Conservation (phyloP, 805 yeast species). For the Spathaspora girioi region DNA sequence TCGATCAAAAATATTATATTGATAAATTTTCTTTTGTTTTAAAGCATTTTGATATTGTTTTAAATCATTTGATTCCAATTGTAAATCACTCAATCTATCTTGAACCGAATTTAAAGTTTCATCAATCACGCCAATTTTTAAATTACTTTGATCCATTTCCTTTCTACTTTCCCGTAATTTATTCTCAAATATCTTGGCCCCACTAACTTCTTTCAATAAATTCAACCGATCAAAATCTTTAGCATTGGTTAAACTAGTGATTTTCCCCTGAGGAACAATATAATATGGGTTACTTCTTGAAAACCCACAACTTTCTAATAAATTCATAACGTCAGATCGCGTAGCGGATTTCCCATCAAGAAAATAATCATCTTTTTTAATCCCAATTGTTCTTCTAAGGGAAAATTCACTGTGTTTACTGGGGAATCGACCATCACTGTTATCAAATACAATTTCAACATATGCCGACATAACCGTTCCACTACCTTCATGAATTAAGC, state of each 20-base stretch:
- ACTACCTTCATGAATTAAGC: conserved; percentile 85
- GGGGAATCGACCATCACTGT: conserved; percentile 71
- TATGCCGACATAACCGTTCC: conserved; percentile 89
- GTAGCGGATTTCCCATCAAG: conserved; percentile 77
- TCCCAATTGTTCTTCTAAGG: conserved; percentile 86
- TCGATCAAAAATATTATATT: conserved; percentile 72
- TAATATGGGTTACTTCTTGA: conserved; percentile 88
- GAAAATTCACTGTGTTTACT: conserved; percentile 64
- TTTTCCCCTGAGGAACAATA: conserved; percentile 95
- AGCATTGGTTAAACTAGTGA: conserved; percentile 84
- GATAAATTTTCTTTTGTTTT: conserved; percentile 63
- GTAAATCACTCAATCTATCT: conserved; percentile 71
- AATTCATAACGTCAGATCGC: conserved; percentile 73
- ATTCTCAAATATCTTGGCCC: conserved; percentile 85
- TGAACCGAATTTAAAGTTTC: conserved; percentile 69
- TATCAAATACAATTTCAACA: conserved; percentile 87
- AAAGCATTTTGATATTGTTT: conserved; percentile 57
- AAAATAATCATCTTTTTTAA: conserved; percentile 87
- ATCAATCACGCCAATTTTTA: conserved; percentile 67
- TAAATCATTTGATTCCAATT: conserved; percentile 74
- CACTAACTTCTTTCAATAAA: conserved; percentile 87
- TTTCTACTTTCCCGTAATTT: conserved; percentile 74
- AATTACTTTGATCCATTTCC: conserved; percentile 72
- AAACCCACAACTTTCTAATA: conserved; percentile 89
- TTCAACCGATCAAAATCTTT: conserved; percentile 78